Evolutionary conservation across 768 basidiomycete genomes (phyloP), one percentile per base, ranked within the genome.

Genomic region (Hydnomerulius pinastri): DNA sequence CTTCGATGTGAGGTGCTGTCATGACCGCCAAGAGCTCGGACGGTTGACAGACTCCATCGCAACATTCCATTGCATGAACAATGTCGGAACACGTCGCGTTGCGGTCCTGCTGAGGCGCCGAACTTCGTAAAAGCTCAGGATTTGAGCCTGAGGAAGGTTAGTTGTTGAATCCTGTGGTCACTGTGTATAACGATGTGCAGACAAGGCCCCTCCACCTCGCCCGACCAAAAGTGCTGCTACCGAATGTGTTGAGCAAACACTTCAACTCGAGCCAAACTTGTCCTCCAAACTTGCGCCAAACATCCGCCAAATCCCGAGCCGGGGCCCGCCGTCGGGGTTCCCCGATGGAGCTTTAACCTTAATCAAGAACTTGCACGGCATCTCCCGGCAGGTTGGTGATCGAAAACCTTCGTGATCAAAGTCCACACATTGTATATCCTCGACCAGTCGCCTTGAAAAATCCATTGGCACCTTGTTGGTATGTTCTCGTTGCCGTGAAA

Each of bases 391-490:
- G 12, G 15, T 25, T 17, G 36, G 6, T 36, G 10, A 36, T 43
- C 4, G n/a, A 17, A 15, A 65, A 67, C 69, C 67, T 48, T 67
- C 66, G 50, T 58, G 3, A 32, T 55, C n/a, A 24, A n/a, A n/a
- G 20, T 32, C 37, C 13, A 47, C 45, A 37, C 17, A 57, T 50
- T 47, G 46, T 38, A 58, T 44, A 54, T 56, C 48, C 24, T 50
- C 56, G 59, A 66, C 63, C 69, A 69, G 71, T 69, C 76, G 88
- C 89, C 90, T 92, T 92, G 85, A 92, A 92, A 92, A 79, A 92
- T 91, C 90, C 90, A 76, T 91, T 92, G 90, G 77, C 88, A 90
- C 89, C 66, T n/a, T 72, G 63, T 72, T 77, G 87, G 88, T 86
- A 67, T 35, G 77, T 72, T 37, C 17, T 18, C 12, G 11, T 12